A percentile compares a stretch with the other conserved stretches of the same genome.
These are phyloP conservation scores for Lathyrus sativus DNA, from an alignment of 306 rosid species.

Conservation along the genomic window DNA sequence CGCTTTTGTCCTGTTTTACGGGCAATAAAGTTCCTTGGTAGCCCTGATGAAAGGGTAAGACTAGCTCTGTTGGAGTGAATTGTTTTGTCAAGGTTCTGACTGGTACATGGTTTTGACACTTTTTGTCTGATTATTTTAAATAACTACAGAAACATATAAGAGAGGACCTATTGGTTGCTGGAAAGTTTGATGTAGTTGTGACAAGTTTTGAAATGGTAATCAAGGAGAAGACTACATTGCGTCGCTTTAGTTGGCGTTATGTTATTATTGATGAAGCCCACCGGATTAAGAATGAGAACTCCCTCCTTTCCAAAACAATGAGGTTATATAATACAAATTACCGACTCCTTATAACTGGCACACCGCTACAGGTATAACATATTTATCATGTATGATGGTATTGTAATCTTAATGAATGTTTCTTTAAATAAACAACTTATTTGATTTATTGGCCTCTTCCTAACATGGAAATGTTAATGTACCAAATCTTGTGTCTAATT, in stretches of 20 bases:
- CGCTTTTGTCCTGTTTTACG: slow-evolving; percentile 91
- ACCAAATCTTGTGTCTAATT: neutral
- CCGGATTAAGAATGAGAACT: slow-evolving; percentile 95
- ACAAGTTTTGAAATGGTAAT: slow-evolving; percentile 99
- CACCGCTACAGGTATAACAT: slow-evolving; percentile 85
- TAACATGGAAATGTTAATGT: slow-evolving; percentile 11
- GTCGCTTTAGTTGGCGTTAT: slow-evolving; percentile 97
- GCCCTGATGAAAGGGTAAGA: slow-evolving; percentile 93
- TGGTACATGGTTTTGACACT: slow-evolving; percentile 9
- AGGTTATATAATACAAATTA: slow-evolving; percentile 85
- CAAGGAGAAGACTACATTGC: slow-evolving; percentile 82
- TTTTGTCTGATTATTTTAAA: slow-evolving; percentile 11
- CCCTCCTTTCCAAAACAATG: slow-evolving; percentile 95
- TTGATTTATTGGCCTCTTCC: slow-evolving; percentile 1
- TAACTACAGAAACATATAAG: slow-evolving; percentile 72
- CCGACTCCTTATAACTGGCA: slow-evolving; percentile 94
- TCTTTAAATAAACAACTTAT: neutral
- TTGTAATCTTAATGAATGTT: slow-evolving; percentile 10
- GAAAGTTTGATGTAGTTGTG: slow-evolving; percentile 93
- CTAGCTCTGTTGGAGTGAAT: slow-evolving; percentile 21
- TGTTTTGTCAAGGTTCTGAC: slow-evolving; percentile 14
- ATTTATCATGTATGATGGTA: slow-evolving; percentile 20
- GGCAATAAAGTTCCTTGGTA: slow-evolving; percentile 92
- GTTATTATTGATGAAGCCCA: slow-evolving; percentile 97
- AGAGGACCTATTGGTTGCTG: slow-evolving; percentile 87